These are phyloP conservation scores for Auxenochlorella pyrenoidosa DNA, from an alignment of 139 green algal genomes.

Conservation along the genomic window DNA sequence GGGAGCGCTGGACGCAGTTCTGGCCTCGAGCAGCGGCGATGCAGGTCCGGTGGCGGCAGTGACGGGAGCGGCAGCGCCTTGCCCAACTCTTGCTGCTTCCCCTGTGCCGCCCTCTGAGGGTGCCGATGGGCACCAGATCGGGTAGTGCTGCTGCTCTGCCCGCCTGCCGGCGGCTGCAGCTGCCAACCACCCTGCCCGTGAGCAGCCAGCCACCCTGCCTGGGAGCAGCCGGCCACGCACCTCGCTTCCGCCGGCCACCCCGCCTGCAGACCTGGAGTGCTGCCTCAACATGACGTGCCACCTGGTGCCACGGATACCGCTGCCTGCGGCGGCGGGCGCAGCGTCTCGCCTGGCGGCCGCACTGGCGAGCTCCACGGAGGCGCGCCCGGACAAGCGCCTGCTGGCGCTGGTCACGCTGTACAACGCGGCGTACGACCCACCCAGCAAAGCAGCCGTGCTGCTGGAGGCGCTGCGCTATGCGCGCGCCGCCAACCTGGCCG, in stretches of 20 bases:
- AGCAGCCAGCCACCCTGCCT: background rate
- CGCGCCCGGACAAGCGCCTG: conserved; percentile 41
- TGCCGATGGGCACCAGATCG: too few species aligned
- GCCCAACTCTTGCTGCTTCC: too few species aligned
- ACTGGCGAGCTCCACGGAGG: conserved; percentile 7
- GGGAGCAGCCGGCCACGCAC: background rate
- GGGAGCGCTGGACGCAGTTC: conserved; percentile 48
- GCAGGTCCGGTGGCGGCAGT: conserved; percentile 32
- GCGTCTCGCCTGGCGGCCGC: conserved; percentile 29
- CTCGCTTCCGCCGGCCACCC: background rate
- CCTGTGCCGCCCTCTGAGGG: background rate
- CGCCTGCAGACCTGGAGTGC: conserved; percentile 54
- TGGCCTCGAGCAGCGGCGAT: conserved; percentile 45
- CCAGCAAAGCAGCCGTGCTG: conserved; percentile 45
- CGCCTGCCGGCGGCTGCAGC: too few species aligned
- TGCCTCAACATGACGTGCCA: conserved; percentile 63
- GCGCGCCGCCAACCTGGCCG: conserved; percentile 16
- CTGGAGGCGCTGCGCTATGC: conserved; percentile 42
- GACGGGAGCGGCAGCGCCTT: too few species aligned
- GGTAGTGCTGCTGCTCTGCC: too few species aligned
- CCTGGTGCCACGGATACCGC: conserved; percentile 49
- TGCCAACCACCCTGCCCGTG: background rate
- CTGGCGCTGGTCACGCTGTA: conserved; percentile 59
- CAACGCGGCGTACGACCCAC: conserved; percentile 47
- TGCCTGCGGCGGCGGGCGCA: conserved; percentile 11